Percentiles rank a stretch among this genome's conserved stretches.
phyloP scores from a whole-genome alignment of 805 yeast species.

The Cyberlindnera mycetangii region DNA sequence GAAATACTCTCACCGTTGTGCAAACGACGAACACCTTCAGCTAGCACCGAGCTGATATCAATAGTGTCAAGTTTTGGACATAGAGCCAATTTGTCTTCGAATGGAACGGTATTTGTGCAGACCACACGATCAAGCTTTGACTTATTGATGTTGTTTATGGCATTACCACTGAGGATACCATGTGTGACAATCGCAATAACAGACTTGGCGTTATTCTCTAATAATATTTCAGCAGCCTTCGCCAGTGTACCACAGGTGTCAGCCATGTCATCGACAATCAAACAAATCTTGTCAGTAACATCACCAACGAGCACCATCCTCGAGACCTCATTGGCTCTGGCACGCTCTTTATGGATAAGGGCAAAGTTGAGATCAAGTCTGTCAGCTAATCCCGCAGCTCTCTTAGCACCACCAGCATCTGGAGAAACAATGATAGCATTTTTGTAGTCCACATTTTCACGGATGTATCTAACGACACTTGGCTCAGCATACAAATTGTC shows the following conservation, averaged over 20 bases:
- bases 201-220: conserved; percentile 64
- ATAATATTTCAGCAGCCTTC: conserved; percentile 74
- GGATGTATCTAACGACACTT: conserved; percentile 69
- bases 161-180: conserved; percentile 75
- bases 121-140: conserved; percentile 67
- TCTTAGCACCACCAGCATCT: conserved; percentile 88
- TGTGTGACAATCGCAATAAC: conserved; percentile 84
- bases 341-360: conserved; percentile 80
- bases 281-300: conserved; percentile 70
- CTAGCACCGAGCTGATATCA: conserved; percentile 71
- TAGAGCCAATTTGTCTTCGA: conserved; percentile 54
- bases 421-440: conserved; percentile 80
- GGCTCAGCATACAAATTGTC: conserved; percentile 86
- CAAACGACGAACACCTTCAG: conserved; percentile 80
- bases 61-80: conserved; percentile 67
- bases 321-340: conserved; percentile 78
- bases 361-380: conserved; percentile 78
- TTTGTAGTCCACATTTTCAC: conserved; percentile 53
- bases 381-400: conserved; percentile 85
- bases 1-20: conserved; percentile 87
- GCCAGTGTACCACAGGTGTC: conserved; percentile 86
- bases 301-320: conserved; percentile 87
- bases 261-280: conserved; percentile 86
- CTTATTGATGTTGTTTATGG: conserved; percentile 65
- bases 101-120: conserved; percentile 79